Evolutionary conservation across 495 filamentous ascomycete species (phyloP), one percentile per base, ranked within the genome.

Genomic region (Amniculicola lignicola): DNA sequence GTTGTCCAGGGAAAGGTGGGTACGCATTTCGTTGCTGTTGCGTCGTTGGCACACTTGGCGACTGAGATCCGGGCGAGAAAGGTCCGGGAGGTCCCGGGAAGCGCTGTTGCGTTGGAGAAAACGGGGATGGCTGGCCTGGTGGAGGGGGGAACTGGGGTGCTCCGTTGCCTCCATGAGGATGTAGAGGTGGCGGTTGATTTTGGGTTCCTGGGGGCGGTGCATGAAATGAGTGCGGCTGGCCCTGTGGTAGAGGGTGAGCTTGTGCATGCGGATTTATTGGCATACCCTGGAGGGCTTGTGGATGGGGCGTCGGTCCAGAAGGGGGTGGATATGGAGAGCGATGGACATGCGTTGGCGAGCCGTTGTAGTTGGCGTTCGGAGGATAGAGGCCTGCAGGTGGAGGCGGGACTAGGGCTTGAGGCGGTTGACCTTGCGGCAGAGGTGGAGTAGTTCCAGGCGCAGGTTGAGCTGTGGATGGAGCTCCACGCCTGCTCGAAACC

Each of bases 261-360:
- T 67, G 66, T 2, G 67, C 10, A 27, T 47, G 45, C 12, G 59
- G 55, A 42, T 45, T 63, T 7, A 38, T 22, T 19, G 53, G 43
- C 2, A 33, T 27, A 21, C 2, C 22, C 25, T 33, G 54, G 29
- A 24, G 29, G 16, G 19, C 24, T n/a, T 37, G 59, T 19, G 22
- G 16, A 16, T 28, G 54, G 46, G 33, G n/a, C 6, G 63, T 60
- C 4, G 38, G 52, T 43, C 51, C 58, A 18, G 42, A n/a, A n/a
- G n/a, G 54, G 10, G 57, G 60, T 38, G 55, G 46, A 45, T 72
- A 70, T 19, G 67, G 61, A 11, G 69, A 67, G 2, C 53, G 64
- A 47, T 66, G 63, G 3, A 41, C 35, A 15, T 45, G 22, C 1
- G 55, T 38, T 7, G 59, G 42, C 22, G 58, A 27, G 10, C 16